These are phyloP conservation scores for Boletellus emodensis DNA, from an alignment of 768 basidiomycete genomes.

Conservation along the genomic window DNA sequence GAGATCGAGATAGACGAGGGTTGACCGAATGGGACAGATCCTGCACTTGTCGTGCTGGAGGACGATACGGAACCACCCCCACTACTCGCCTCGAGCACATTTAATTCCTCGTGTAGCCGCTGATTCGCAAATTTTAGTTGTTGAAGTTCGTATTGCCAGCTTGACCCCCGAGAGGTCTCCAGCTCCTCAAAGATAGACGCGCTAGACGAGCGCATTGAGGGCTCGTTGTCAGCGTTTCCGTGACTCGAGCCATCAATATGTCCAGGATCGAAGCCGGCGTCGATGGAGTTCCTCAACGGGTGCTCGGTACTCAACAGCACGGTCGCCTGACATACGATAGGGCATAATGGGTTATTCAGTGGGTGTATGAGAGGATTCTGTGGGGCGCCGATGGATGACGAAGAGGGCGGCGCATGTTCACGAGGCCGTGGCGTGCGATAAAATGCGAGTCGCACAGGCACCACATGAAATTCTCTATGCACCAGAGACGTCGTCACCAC, in stretches of 20 bases:
- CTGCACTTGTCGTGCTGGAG: neutral
- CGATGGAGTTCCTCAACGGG: neutral
- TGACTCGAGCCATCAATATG: neutral
- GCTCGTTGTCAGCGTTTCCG: neutral
- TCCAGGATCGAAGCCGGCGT: neutral
- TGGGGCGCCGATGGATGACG: neutral
- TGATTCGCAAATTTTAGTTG: slow-evolving; percentile 74
- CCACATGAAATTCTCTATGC: slow-evolving; percentile 34
- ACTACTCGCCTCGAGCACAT: slow-evolving; percentile 32
- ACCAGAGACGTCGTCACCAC: slow-evolving; percentile 32
- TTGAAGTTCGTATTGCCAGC: slow-evolving; percentile 93
- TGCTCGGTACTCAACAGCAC: slow-evolving; percentile 10
- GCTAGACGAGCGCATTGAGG: slow-evolving; percentile 10
- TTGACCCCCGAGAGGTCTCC: slow-evolving; percentile 60
- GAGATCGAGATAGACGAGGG: neutral
- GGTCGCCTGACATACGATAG: slow-evolving; percentile 30
- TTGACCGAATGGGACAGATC: neutral
- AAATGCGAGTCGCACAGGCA: slow-evolving; percentile 34
- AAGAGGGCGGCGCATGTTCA: neutral
- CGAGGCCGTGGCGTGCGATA: slow-evolving; percentile 31
- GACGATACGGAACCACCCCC: neutral
- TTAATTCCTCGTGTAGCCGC: slow-evolving; percentile 56
- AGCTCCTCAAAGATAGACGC: slow-evolving; percentile 71
- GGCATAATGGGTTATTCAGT: slow-evolving; percentile 18
- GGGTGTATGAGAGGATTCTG: slow-evolving; percentile 14